These are phyloP conservation scores for Diutina rugosa DNA, from an alignment of 1,139 yeast genomes.

Conservation along the genomic window DNA sequence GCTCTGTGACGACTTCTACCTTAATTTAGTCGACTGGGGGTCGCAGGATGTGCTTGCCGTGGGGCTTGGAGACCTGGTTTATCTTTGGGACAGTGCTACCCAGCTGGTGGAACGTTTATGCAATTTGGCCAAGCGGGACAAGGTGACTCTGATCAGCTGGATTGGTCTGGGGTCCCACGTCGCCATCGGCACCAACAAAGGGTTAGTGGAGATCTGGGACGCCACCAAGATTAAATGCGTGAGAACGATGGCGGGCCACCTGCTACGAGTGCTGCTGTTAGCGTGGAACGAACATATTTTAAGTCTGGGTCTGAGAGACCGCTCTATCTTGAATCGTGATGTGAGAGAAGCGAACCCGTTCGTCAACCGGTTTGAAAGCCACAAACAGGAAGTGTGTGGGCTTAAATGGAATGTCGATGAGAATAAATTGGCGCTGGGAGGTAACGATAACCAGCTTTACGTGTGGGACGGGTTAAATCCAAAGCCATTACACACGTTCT, in stretches of 20 bases:
- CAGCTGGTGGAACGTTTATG: slow-evolving; percentile 79
- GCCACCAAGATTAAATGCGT: slow-evolving; percentile 75
- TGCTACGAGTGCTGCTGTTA: slow-evolving; percentile 69
- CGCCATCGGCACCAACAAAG: slow-evolving; percentile 83
- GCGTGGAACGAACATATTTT: slow-evolving; percentile 92
- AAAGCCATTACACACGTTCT: slow-evolving; percentile 59
- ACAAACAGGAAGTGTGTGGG: slow-evolving; percentile 94
- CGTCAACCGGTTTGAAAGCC: slow-evolving; percentile 57
- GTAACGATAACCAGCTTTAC: slow-evolving; percentile 75
- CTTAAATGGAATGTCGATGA: slow-evolving; percentile 87
- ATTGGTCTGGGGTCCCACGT: slow-evolving; percentile 87
- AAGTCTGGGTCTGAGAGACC: slow-evolving; percentile 80
- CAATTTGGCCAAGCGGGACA: slow-evolving; percentile 43
- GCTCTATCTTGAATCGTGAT: slow-evolving; percentile 77
- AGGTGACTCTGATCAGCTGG: slow-evolving; percentile 82
- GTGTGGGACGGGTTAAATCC: slow-evolving; percentile 79
- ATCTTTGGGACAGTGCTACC: slow-evolving; percentile 81
- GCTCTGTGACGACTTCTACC: slow-evolving; percentile 83
- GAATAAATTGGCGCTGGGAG: slow-evolving; percentile 82
- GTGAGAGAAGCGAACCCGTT: slow-evolving; percentile 81
- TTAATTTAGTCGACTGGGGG: slow-evolving; percentile 94
- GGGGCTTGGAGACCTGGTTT: slow-evolving; percentile 79
- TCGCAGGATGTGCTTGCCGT: slow-evolving; percentile 81
- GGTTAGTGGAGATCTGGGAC: slow-evolving; percentile 92
- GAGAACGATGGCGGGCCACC: slow-evolving; percentile 88